Evolutionary conservation across 345 rosid species (phyloP).

Genomic region (Carallia pectinifolia): DNA sequence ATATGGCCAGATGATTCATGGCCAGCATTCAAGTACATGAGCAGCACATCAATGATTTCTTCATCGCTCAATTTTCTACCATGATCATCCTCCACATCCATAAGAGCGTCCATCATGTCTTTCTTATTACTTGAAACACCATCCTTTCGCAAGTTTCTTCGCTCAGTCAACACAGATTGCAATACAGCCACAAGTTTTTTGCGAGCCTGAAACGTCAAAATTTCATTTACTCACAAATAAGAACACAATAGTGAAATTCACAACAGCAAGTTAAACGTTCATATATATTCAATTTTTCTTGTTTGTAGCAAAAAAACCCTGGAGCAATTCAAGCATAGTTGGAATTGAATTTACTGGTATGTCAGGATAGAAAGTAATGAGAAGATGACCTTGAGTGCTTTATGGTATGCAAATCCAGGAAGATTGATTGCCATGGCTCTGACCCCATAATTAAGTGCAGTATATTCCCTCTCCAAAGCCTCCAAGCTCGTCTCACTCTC

Average conservation of each 20-base stretch:
- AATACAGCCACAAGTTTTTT: slow-evolving; percentile 58
- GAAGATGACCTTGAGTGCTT: slow-evolving; percentile 62
- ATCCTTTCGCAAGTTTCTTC: slow-evolving; percentile 42
- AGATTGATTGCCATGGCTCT: slow-evolving; percentile 83
- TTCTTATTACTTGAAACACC: slow-evolving; percentile 22
- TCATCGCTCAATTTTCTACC: slow-evolving; percentile 58
- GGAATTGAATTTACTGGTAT: not conserved
- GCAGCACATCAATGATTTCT: slow-evolving; percentile 65
- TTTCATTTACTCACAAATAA: not conserved
- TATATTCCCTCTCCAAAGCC: slow-evolving; percentile 68
- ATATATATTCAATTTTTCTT: not conserved
- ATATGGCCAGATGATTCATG: slow-evolving; percentile 89
- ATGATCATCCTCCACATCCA: slow-evolving; percentile 63
- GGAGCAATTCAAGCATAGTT: not conserved
- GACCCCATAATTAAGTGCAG: slow-evolving; percentile 68
- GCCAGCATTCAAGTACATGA: slow-evolving; percentile 88
- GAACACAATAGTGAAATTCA: not conserved
- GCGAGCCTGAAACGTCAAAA: slow-evolving; percentile 50
- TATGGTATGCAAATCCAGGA: slow-evolving; percentile 80
- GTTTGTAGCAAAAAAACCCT: not conserved
- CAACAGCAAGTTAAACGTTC: not conserved
- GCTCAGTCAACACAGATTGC: slow-evolving; percentile 50
- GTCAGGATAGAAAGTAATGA: not conserved
- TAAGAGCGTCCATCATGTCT: slow-evolving; percentile 78
- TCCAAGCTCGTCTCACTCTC: slow-evolving; percentile 64